Percentiles rank a stretch among this genome's conserved stretches.
These are phyloP conservation scores for Smittium culicis DNA, from an alignment of 371 early-diverging fungal genomes.

Conservation along the genomic window DNA sequence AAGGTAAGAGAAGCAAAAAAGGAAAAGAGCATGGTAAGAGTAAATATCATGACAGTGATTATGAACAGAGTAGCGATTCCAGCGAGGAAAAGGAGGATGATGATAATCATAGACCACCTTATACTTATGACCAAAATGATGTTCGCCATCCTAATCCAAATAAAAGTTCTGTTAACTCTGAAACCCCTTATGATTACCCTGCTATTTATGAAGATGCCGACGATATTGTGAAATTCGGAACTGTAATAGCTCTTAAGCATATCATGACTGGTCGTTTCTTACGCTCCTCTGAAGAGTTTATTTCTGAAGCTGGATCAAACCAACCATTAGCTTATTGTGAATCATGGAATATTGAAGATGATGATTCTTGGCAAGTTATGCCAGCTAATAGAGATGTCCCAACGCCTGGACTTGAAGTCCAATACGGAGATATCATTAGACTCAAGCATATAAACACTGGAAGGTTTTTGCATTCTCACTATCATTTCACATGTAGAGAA, in stretches of 20 bases:
- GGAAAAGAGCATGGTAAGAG: conserved; percentile 16
- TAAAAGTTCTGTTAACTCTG: conserved; percentile 24
- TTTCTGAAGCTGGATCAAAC: conserved; percentile 36
- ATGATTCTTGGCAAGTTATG: conserved; percentile 38
- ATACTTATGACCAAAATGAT: conserved; percentile 25
- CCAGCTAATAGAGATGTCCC: conserved; percentile 34
- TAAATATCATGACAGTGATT: conserved; percentile 15
- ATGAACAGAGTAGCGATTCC: conserved; percentile 9
- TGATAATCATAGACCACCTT: conserved; percentile 19
- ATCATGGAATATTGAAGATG: conserved; percentile 29
- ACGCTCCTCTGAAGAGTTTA: conserved; percentile 22
- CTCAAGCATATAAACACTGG: conserved; percentile 38
- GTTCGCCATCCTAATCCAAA: conserved; percentile 22
- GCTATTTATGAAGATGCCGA: conserved; percentile 13
- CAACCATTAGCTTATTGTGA: conserved; percentile 39
- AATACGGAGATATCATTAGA: conserved; percentile 39
- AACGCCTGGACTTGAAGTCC: conserved; percentile 31
- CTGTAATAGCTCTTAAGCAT: conserved; percentile 40
- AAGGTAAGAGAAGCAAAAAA: conserved; percentile 15
- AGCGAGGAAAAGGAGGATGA: conserved; percentile 6
- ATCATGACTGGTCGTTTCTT: conserved; percentile 39
- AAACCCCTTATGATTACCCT: conserved; percentile 26
- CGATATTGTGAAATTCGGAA: conserved; percentile 26
- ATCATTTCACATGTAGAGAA: conserved; percentile 33
- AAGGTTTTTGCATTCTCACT: conserved; percentile 42